Evolutionary conservation across 2,329 filamentous ascomycete genomes (phyloP).

Genomic region (Calonectria hongkongensis): DNA sequence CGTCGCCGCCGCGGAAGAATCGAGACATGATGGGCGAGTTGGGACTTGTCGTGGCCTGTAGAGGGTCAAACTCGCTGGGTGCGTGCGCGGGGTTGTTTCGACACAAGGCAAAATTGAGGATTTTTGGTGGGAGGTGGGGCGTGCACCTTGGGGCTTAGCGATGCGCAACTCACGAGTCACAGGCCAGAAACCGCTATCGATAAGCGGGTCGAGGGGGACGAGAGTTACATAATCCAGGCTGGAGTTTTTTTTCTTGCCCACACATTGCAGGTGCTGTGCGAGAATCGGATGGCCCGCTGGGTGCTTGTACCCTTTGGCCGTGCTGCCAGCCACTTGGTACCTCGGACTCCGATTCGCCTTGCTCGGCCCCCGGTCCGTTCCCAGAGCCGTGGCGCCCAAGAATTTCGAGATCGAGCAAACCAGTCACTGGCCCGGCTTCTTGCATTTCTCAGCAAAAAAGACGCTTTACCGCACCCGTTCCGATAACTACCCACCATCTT

Average conservation of each 20-base stretch:
- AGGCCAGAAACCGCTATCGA: conserved; percentile 46
- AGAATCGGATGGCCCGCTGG: not conserved
- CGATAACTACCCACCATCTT: conserved; percentile 24
- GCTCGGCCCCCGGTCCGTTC: conserved; percentile 43
- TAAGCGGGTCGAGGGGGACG: conserved; percentile 39
- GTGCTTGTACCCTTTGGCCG: conserved; percentile 40
- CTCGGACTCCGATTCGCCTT: conserved; percentile 41
- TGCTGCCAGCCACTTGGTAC: conserved; percentile 23
- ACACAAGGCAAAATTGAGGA: conserved; percentile 62
- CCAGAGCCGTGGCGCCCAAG: conserved; percentile 34
- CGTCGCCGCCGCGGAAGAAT: conserved; percentile 94
- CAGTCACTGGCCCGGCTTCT: conserved; percentile 47
- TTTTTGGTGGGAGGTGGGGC: conserved; percentile 67
- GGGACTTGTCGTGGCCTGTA: conserved; percentile 54
- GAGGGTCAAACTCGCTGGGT: conserved; percentile 55
- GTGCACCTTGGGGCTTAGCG: conserved; percentile 62
- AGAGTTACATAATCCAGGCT: conserved; percentile 37
- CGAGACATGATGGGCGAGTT: conserved; percentile 84
- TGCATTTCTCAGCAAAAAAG: conserved; percentile 55
- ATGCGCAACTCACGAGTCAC: conserved; percentile 49
- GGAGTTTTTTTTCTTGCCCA: conserved; percentile 36
- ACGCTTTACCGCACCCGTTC: conserved; percentile 45
- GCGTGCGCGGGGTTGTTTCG: conserved; percentile 63
- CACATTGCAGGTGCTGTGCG: conserved; percentile 28
- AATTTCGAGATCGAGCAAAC: conserved; percentile 51